Evolutionary conservation across 495 filamentous ascomycete genomes (phyloP).

Genomic region (Amorphotheca resinae): DNA sequence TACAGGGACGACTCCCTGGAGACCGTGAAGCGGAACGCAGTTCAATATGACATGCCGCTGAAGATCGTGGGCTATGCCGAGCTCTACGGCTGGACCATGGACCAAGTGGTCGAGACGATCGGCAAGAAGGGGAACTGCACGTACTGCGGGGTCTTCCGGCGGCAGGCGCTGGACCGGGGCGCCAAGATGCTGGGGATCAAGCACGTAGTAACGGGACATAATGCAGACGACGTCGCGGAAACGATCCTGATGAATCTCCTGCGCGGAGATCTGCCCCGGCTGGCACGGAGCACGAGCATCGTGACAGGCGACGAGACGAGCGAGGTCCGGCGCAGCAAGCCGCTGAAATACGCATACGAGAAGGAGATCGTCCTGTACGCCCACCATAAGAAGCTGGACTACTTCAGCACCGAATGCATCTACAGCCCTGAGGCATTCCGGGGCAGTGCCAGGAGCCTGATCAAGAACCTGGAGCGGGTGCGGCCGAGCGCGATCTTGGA

Average conservation of each 20-base stretch:
- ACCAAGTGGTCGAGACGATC: slow-evolving; percentile 88
- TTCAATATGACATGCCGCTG: slow-evolving; percentile 81
- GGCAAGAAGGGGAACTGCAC: slow-evolving; percentile 99
- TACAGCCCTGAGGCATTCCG: slow-evolving; percentile 98
- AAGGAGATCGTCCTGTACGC: slow-evolving; percentile 98
- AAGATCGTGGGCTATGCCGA: slow-evolving; percentile 88
- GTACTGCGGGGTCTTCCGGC: slow-evolving; percentile 91
- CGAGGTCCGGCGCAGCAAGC: slow-evolving; percentile 85
- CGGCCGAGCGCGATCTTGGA: slow-evolving; percentile 89
- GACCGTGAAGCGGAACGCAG: slow-evolving; percentile 86
- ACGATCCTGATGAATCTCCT: slow-evolving; percentile 96
- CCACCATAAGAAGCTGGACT: slow-evolving; percentile 89
- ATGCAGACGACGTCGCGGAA: slow-evolving; percentile 97
- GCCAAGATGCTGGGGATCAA: slow-evolving; percentile 77
- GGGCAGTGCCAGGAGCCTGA: slow-evolving; percentile 77
- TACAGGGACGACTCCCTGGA: slow-evolving; percentile 93
- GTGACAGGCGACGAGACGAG: slow-evolving; percentile 63
- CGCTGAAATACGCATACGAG: slow-evolving; percentile 95
- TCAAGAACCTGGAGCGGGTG: slow-evolving; percentile 90
- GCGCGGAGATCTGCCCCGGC: slow-evolving; percentile 74
- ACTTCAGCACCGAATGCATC: slow-evolving; percentile 96
- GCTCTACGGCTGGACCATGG: slow-evolving; percentile 98
- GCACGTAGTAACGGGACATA: slow-evolving; percentile 96
- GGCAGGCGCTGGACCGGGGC: slow-evolving; percentile 88
- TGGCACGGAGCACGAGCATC: slow-evolving; percentile 86